phyloP scores from a whole-genome alignment of 2,329 filamentous ascomycete genomes.

The Thelonectria discophora region DNA sequence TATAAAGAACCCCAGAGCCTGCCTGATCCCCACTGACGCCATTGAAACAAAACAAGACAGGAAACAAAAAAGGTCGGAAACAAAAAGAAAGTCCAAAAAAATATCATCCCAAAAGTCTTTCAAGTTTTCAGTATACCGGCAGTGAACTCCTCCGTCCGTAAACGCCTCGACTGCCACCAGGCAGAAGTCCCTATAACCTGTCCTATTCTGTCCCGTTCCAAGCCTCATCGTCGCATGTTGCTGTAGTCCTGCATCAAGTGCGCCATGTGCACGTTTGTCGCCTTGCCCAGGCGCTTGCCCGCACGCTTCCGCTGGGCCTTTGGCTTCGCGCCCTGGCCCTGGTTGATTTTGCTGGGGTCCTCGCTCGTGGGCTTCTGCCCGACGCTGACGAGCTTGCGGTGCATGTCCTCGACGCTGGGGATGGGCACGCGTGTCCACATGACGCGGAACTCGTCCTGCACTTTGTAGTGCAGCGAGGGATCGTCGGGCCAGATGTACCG shows the following conservation, averaged over 20 bases:
- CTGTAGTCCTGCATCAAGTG: conserved; percentile 80
- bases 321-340: conserved; percentile 60
- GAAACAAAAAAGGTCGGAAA: not conserved
- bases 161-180: not conserved
- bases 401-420: conserved; percentile 78
- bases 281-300: conserved; percentile 75
- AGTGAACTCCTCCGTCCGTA: conserved; percentile 2
- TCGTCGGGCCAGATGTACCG: conserved; percentile 92
- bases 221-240: conserved; percentile 53
- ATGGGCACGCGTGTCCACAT: conserved; percentile 86
- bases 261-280: conserved; percentile 88
- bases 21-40: conserved; percentile 17
- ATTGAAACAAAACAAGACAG: not conserved
- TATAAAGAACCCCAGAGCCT: conserved; percentile 7
- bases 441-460: conserved; percentile 83
- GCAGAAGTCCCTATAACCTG: not conserved
- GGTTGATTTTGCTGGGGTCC: conserved; percentile 65
- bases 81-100: not conserved
- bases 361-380: conserved; percentile 87
- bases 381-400: conserved; percentile 77
- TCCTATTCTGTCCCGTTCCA: not conserved
- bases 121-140: not conserved
- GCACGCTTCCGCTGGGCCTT: conserved; percentile 79
- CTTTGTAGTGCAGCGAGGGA: conserved; percentile 74
- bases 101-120: not conserved